phyloP scores from a whole-genome alignment of 257 asterid genomes.

The Capsicum rhomboideum region DNA sequence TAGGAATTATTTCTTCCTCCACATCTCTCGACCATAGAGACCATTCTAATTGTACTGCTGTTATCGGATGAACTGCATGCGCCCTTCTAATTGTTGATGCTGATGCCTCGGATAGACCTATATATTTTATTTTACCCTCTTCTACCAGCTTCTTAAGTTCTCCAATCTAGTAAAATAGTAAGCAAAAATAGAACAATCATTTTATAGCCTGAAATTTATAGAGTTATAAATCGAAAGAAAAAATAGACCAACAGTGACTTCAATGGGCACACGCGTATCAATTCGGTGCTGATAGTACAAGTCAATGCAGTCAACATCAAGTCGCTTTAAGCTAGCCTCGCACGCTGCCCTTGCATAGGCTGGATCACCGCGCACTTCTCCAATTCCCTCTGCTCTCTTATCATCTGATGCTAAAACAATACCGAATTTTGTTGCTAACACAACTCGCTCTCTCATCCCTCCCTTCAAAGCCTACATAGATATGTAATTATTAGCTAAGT shows the following conservation, averaged over 20 bases:
- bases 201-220: neutral
- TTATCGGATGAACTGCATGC: slow-evolving; percentile 27
- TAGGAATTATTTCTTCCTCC: slow-evolving; percentile 28
- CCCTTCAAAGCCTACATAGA: slow-evolving; percentile 21
- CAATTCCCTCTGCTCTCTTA: neutral
- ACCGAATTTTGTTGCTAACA: slow-evolving; percentile 29
- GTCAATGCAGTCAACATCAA: slow-evolving; percentile 25
- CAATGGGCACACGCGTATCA: slow-evolving; percentile 27
- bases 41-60: slow-evolving; percentile 31
- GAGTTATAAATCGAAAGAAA: neutral
- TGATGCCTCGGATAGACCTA: slow-evolving; percentile 23
- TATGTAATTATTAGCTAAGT: too few species aligned
- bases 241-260: slow-evolving; percentile 26
- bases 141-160: slow-evolving; percentile 18
- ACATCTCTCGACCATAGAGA: slow-evolving; percentile 21
- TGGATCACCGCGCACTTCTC: slow-evolving; percentile 22
- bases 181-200: too few species aligned
- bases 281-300: slow-evolving; percentile 31
- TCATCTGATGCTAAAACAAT: neutral
- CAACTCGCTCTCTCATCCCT: slow-evolving; percentile 21
- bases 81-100: slow-evolving; percentile 31
- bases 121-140: slow-evolving; percentile 19
- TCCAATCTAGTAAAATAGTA: slow-evolving; percentile 5
- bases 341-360: slow-evolving; percentile 24
- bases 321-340: slow-evolving; percentile 35